Base-by-base conservation (phyloP, 805 yeast genomes). In the Yamadazyma paraphyllophila region DNA sequence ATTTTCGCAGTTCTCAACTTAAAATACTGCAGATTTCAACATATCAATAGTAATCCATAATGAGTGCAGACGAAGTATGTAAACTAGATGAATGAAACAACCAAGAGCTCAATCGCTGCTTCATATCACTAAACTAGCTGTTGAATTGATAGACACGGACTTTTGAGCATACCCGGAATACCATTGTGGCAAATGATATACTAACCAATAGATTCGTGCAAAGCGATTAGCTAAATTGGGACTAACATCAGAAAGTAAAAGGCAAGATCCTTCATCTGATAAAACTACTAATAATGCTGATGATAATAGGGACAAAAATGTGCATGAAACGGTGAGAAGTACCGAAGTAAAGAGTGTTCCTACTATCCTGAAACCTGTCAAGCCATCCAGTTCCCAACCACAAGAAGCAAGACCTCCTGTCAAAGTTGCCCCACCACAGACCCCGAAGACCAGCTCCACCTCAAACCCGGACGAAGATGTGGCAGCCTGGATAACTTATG, bases 171-270 rank as follows among this genome's bases (percentile, higher is more conserved):
- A 20, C 6, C 6, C 6, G 24, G 24, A 3, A 20, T 6, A 20
- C 24, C 24, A 20, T 20, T 20, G 12, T 24, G 27, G 26, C 16
- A 7, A 34, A 26, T 27, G 12, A 10, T 15, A 12, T 54, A 50
- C 57, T 56, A 54, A 56, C 53, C 59, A 30, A 41, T 48, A 73
- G 77, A 76, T 76, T 24, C 65, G 81, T 46, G 75, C 76, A 42
- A 76, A 76, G 51, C 60, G 86, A 37, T 63, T 81, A 51, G 86
- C 85, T 4, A 71, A 70, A 47, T 65, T 81, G 46, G 71, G 39
- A 20, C 24, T 54, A 10, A 54, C 54, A 13, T 16, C 31, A 4
- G 31, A 10, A 11, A 29, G 8, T 7, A 11, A 10, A 29, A 29
- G 13, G 31, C 31, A 29, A 29, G 13, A 10, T 29, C 31, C 31